Percentiles rank a stretch among this genome's conserved stretches.
Conservation (phyloP, 2,329 filamentous ascomycete genomes). For the Aspergillus ochraceus region DNA sequence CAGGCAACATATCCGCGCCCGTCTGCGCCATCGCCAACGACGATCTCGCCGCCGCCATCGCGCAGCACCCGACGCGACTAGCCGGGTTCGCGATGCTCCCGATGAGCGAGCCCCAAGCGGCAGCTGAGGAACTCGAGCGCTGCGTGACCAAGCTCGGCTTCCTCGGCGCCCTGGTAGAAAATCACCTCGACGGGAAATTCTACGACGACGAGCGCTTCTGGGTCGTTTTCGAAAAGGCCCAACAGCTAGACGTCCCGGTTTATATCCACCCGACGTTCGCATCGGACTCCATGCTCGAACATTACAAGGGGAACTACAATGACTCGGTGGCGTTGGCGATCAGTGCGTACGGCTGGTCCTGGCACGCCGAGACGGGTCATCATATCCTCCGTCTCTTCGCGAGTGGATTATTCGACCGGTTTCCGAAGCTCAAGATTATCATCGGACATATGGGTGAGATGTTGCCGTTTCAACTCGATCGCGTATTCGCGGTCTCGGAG, state of each 20-base stretch:
- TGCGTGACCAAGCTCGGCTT: slow-evolving; percentile 49
- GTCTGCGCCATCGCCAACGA: slow-evolving; percentile 30
- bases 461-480: slow-evolving; percentile 57
- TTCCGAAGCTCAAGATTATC: slow-evolving; percentile 56
- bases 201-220: slow-evolving; percentile 48
- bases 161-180: slow-evolving; percentile 51
- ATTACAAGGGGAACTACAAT: slow-evolving; percentile 41
- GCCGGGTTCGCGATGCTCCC: slow-evolving; percentile 47
- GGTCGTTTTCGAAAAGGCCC: slow-evolving; percentile 43
- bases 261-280: slow-evolving; percentile 54
- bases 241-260: slow-evolving; percentile 51
- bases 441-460: slow-evolving; percentile 56
- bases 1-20: slow-evolving; percentile 8
- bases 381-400: slow-evolving; percentile 49
- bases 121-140: slow-evolving; percentile 37
- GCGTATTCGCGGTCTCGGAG: slow-evolving; percentile 21
- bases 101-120: slow-evolving; percentile 36
- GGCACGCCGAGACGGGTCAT: slow-evolving; percentile 39
- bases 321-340: slow-evolving; percentile 17
- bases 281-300: slow-evolving; percentile 23
- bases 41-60: slow-evolving; percentile 31
- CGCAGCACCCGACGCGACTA: slow-evolving; percentile 37
- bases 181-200: slow-evolving; percentile 39
- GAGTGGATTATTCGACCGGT: slow-evolving; percentile 56
- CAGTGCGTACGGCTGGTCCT: slow-evolving; percentile 32